Conservation (phyloP, 2,329 filamentous ascomycete genomes). For the Talaromyces funiculosus region DNA sequence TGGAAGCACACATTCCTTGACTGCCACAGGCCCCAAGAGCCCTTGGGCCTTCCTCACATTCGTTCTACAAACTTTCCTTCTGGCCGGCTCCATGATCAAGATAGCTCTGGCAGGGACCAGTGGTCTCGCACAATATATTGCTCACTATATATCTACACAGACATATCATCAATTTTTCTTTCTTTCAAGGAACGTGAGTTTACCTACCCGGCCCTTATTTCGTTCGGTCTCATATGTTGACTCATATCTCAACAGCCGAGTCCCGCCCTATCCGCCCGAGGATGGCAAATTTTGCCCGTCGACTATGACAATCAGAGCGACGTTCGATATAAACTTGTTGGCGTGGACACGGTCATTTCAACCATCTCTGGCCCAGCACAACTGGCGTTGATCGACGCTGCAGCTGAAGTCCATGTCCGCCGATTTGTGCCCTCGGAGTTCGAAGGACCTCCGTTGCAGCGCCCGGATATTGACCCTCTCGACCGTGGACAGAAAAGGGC, state of each 20-base stretch:
- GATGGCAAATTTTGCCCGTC: constrained; percentile 63
- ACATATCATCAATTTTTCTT: constrained; percentile 63
- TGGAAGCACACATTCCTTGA: neutral
- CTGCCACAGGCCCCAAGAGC: neutral
- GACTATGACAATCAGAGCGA: constrained; percentile 57
- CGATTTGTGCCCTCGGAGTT: constrained; percentile 73
- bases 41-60: neutral
- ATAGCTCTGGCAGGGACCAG: constrained; percentile 59
- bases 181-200: constrained; percentile 54
- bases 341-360: constrained; percentile 69
- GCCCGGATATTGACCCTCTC: constrained; percentile 53
- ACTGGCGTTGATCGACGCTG: constrained; percentile 66
- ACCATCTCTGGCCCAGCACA: constrained; percentile 64
- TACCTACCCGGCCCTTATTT: neutral
- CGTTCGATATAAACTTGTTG: constrained; percentile 61
- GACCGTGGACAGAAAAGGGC: constrained; percentile 57
- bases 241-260: constrained; percentile 25
- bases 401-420: constrained; percentile 57
- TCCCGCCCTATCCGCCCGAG: constrained; percentile 32
- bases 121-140: constrained; percentile 54
- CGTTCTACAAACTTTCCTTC: neutral
- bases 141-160: constrained; percentile 53
- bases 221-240: neutral
- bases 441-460: constrained; percentile 56
- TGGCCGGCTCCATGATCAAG: constrained; percentile 46